phyloP scores from a whole-genome alignment of 306 rosid genomes.

The Alnus glutinosa region DNA sequence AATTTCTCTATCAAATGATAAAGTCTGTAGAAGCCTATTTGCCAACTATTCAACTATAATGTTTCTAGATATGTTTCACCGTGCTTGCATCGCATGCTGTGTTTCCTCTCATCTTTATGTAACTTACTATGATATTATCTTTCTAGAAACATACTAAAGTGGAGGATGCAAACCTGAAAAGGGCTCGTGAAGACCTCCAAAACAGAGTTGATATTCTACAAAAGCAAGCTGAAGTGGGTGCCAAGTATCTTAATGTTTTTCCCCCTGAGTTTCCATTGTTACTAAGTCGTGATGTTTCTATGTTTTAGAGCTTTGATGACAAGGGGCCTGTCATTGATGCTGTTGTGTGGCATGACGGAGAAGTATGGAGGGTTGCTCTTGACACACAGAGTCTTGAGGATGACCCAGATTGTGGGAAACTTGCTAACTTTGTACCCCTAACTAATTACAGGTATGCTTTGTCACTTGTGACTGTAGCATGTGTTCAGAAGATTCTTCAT shows the following conservation, averaged over 20 bases:
- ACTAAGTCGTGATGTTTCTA: conserved; percentile 29
- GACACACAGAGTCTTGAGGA: conserved; percentile 91
- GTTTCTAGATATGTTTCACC: background rate
- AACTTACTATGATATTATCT: conserved; percentile 23
- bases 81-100: conserved; percentile 22
- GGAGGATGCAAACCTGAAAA: conserved; percentile 64
- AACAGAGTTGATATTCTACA: conserved; percentile 68
- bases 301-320: conserved; percentile 78
- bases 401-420: conserved; percentile 70
- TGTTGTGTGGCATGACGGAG: conserved; percentile 98
- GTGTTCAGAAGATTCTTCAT: background rate
- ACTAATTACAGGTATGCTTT: conserved; percentile 77
- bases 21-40: background rate
- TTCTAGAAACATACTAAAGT: conserved; percentile 66
- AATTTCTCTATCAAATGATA: conserved; percentile 9
- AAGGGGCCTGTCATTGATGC: conserved; percentile 90
- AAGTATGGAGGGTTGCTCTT: conserved; percentile 92
- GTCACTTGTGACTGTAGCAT: conserved; percentile 26
- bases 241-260: conserved; percentile 16
- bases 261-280: conserved; percentile 13
- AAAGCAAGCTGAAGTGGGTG: conserved; percentile 85
- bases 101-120: conserved; percentile 17
- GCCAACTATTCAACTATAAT: background rate
- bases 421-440: conserved; percentile 75
- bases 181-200: conserved; percentile 80